Base-by-base conservation (phyloP, 2,329 filamentous ascomycete species). In the Penicillium psychrosexuale region DNA sequence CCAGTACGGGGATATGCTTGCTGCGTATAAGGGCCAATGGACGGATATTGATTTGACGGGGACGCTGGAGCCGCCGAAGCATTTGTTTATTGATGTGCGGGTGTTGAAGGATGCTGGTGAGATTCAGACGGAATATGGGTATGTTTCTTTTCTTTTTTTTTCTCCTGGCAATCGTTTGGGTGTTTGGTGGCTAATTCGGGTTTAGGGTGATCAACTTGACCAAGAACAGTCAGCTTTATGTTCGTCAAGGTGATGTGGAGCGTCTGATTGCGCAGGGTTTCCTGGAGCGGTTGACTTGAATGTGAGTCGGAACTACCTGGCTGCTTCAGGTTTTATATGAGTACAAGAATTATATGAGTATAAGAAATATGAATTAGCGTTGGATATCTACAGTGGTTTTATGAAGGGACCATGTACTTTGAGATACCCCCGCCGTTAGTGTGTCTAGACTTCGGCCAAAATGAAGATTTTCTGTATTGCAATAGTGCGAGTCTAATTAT, bases 61-160 rank as follows among this genome's bases (percentile, higher is more conserved):
- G 31, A 94, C 89, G 68, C 78, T 99, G 69, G 91, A 96, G 69
- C 94, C 94, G 24, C 94, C 94, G n/a, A 85, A 85, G 65, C 94
- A 99, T 74, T 77, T 99, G 50, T 99, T 97, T 72, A 96, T 99
- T 66, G 94, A 99, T 72, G 94, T 99, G 34, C 82, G 94, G 44
- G 94, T 99, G 46, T 77, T 99, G 61, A 97, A 94, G 72, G 94
- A 99, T 77, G 94, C 93, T 1, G 94, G 95, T 5, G 94, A 99
- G 78, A 97, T 99, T 61, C 93, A 99, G 77, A 99, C 94, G 0
- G 95, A 99, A 80, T 99, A 99, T 70, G 94, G 94, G 89, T 96
- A 81, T 74, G 87, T 78, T 45, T 40, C 28, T 30, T 47, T 15
- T 17, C 2, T 2, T 27, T 42, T 2, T 27, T 42, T 19, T 4